Evolutionary conservation across 352 stramenopile species (phyloP).

Genomic region (Globisporangium barbulae): DNA sequence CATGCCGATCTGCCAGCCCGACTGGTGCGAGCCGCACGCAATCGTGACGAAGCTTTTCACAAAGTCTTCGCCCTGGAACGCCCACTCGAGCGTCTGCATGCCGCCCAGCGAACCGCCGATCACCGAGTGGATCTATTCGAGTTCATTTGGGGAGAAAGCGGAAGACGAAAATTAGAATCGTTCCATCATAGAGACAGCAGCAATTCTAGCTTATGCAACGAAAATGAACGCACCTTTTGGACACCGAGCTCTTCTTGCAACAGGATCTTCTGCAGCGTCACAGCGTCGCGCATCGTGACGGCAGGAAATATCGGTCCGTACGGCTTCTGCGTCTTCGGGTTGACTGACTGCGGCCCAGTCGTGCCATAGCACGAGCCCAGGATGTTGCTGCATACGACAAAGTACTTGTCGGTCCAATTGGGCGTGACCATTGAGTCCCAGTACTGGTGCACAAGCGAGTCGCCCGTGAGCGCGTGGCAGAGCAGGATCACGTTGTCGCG

Average conservation of each 20-base stretch:
- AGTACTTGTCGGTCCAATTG: constrained; percentile 96
- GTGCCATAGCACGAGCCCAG: constrained; percentile 95
- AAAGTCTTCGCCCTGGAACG: constrained; percentile 79
- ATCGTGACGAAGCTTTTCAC: constrained; percentile 92
- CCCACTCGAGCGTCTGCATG: constrained; percentile 98
- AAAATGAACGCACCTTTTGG: constrained; percentile 27
- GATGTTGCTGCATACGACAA: constrained; percentile 96
- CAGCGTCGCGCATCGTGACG: constrained; percentile 92
- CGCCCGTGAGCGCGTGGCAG: constrained; percentile 95
- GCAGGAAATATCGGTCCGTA: constrained; percentile 92
- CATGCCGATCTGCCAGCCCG: constrained; percentile 96
- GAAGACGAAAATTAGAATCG: not conserved
- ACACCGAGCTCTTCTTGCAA: constrained; percentile 89
- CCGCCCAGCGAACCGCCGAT: constrained; percentile 96
- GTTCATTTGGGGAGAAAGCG: too few species aligned
- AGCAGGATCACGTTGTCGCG: constrained; percentile 21
- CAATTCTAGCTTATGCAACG: not conserved
- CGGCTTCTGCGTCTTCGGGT: constrained; percentile 53
- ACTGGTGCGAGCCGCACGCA: constrained; percentile 92
- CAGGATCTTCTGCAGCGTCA: constrained; percentile 87
- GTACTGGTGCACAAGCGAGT: constrained; percentile 92
- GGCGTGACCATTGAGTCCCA: constrained; percentile 92
- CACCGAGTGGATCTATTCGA: constrained; percentile 62
- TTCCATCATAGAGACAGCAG: not conserved
- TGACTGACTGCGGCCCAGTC: constrained; percentile 79